Evolutionary conservation across 805 yeast species (phyloP), one percentile per base, ranked within the genome.

Genomic region (Kodamaea kakaduensis): DNA sequence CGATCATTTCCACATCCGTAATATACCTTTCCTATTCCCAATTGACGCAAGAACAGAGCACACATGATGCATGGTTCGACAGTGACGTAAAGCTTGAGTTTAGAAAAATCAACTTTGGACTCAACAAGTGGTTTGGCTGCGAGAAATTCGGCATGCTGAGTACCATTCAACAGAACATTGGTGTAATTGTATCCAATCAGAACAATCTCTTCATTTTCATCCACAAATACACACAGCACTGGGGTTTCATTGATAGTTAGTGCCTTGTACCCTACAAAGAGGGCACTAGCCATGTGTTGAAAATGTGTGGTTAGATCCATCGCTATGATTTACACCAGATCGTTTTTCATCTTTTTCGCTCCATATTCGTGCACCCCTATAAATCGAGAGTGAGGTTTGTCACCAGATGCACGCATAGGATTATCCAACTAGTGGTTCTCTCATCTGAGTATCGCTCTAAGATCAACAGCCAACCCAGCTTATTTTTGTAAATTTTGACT

Each of bases 21-120:
- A 30, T 79, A 78, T 1, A 90, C 96, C 25, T 67, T 65, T 19
- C 75, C 59, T 8, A 93, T 77, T 1, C 83, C 81, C 30, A 89
- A 56, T 48, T 93, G 98, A 40, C 89, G 71, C 25, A 93, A 60
- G 2, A 95, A 88, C 25, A 93, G 78, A 0, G 96, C 97, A 64
- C 98, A 93, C 98, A 93, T 93, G 6, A 93, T 83, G 54, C 98
- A 93, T 0, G 98, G 98, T 58, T 93, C 98, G 0, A 93, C 97
- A 0, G 97, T 88, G 17, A 93, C 98, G 56, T 88, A 90, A 6
- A 93, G 67, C 19, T 77, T 78, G 3, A 84, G 67, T 17, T 79
- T 73, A 24, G 58, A 49, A 48, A 86, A 76, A 7, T 35, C 41
- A 6, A 35, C 31, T 3, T 29, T 21, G 3, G 52, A 43, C 9